Conservation (phyloP, 495 filamentous ascomycete genomes). For the Aspergillus sclerotiicarbonarius region DNA sequence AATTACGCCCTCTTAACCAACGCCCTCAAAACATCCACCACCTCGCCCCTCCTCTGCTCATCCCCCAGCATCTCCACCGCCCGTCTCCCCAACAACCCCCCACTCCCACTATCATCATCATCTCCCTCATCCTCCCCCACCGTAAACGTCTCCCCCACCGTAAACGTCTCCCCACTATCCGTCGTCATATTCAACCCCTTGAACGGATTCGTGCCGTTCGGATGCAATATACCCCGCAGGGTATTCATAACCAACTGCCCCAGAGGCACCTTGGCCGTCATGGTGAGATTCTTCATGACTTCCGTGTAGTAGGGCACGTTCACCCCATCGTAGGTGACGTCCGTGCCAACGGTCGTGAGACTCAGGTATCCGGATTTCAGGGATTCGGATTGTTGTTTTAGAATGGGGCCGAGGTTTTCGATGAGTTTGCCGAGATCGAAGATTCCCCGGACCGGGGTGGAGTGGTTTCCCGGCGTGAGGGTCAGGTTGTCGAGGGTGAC, state of each 20-base stretch:
- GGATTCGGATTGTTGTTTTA: constrained; percentile 27
- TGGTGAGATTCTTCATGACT: constrained; percentile 34
- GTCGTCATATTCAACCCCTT: neutral
- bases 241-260: constrained; percentile 33
- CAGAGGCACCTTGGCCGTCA: constrained; percentile 33
- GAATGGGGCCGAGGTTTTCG: constrained; percentile 26
- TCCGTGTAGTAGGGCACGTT: constrained; percentile 41
- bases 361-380: constrained; percentile 33
- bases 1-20: neutral
- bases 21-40: constrained; percentile 10
- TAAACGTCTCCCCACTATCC: neutral
- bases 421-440: constrained; percentile 35
- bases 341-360: constrained; percentile 31
- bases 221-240: constrained; percentile 21
- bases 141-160: neutral
- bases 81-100: neutral
- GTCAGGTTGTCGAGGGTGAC: constrained; percentile 55
- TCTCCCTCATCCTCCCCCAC: neutral
- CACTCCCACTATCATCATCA: neutral
- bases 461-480: constrained; percentile 59
- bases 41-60: neutral
- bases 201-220: constrained; percentile 17
- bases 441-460: constrained; percentile 43
- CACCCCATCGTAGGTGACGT: constrained; percentile 34
- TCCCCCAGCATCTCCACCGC: constrained; percentile 4